Base-by-base conservation (phyloP, 2,329 filamentous ascomycete species). In the Alternaria triticina region DNA sequence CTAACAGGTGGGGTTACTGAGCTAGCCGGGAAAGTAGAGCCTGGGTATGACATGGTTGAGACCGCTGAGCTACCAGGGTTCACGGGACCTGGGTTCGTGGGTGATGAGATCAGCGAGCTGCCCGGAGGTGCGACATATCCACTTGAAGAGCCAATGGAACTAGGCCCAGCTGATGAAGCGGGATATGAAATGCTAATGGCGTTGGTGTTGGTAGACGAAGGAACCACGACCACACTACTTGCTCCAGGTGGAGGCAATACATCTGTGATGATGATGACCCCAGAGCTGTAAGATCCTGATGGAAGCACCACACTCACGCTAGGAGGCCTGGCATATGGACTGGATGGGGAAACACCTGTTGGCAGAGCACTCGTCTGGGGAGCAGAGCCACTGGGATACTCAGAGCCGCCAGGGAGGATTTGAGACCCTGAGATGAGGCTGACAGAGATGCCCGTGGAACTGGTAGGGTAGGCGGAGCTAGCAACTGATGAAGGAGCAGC, bases 391-490 rank as follows among this genome's bases (percentile, higher is more conserved):
- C 30, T 57, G 22, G 64, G 17, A 49, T 59, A 54, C 49, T 27
- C 58, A 28, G 54, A 54, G 23, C 44, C n/a, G n/a, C 28, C 22
- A 4, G 50, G 50, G 15, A 33, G 12, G 25, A 57, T 56, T 23
- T 49, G 51, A 59, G 58, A 51, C 6, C 57, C 54, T 30, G 59
- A 43, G 22, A 66, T 60, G 45, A 63, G 44, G 43, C 68, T 70
- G 28, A 55, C 45, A 27, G 59, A 58, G 51, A 64, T 36, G 13
- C 2, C 44, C 8, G 8, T 44, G 15, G 59, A 61, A 10, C 25
- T 28, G 6, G 59, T 63, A 8, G 68, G 54, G n/a, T 66, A 45
- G 25, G 45, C 47, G 6, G 64, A 65, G 51, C 55, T 63, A 25
- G 49, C 44, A n/a, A 52, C 50, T 28, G 60, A 56, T 11, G 56